A percentile compares a stretch with the other conserved stretches of the same genome.
Conservation (phyloP, 805 yeast species). For the Wickerhamiella bombiphila region DNA sequence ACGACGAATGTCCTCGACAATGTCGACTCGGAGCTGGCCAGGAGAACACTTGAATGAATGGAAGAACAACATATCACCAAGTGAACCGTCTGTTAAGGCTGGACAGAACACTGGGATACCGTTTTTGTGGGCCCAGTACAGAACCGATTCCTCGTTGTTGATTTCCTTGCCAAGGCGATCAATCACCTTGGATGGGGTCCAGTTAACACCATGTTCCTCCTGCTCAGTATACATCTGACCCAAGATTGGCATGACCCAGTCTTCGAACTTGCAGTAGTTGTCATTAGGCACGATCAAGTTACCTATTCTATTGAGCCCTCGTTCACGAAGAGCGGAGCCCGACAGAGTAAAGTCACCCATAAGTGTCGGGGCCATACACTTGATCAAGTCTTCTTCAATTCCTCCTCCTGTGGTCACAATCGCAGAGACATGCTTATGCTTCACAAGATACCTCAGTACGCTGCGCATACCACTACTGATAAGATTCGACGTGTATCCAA, state of each 20-base stretch:
- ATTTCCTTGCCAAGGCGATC: constrained; percentile 92
- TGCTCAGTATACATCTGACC: constrained; percentile 76
- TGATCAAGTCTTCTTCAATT: constrained; percentile 91
- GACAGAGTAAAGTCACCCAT: constrained; percentile 79
- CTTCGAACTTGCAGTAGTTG: constrained; percentile 93
- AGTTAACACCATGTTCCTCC: constrained; percentile 39
- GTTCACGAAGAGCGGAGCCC: constrained; percentile 73
- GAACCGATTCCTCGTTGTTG: constrained; percentile 80
- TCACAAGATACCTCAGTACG: constrained; percentile 75
- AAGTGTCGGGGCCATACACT: constrained; percentile 90
- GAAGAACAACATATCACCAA: constrained; percentile 98
- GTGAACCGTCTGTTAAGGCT: constrained; percentile 92
- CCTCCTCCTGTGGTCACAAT: constrained; percentile 98
- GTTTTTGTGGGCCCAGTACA: constrained; percentile 97
- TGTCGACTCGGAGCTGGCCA: constrained; percentile 73
- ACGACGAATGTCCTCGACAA: constrained; percentile 83
- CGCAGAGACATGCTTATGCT: constrained; percentile 87
- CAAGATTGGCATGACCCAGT: constrained; percentile 93
- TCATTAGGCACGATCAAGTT: constrained; percentile 94
- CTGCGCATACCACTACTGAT: constrained; percentile 91
- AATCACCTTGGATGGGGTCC: constrained; percentile 91
- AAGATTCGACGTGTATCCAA: constrained; percentile 94
- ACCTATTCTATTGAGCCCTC: constrained; percentile 97
- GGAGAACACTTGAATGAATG: constrained; percentile 95
- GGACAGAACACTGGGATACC: constrained; percentile 95